phyloP scores from a whole-genome alignment of 2,329 filamentous ascomycete species.

The Cordyceps militaris region DNA sequence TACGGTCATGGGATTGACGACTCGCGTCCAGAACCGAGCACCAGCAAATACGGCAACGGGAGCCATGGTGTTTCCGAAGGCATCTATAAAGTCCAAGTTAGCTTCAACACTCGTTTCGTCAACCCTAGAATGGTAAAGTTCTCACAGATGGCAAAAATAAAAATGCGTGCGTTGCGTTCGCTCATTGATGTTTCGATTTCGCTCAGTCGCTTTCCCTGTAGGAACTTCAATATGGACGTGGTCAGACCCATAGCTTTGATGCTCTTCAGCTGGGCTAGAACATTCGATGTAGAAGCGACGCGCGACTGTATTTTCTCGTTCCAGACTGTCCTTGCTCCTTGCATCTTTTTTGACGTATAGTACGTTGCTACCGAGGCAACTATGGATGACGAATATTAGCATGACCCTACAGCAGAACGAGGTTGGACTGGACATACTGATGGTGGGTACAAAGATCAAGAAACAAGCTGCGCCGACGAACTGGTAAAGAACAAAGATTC shows the following conservation, averaged over 20 bases:
- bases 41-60: slow-evolving; percentile 7
- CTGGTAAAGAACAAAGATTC: slow-evolving; percentile 1
- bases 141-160: slow-evolving; percentile 1
- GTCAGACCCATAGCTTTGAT: slow-evolving; percentile 5
- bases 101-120: background rate
- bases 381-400: background rate
- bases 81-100: background rate
- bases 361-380: background rate
- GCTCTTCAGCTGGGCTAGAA: slow-evolving; percentile 1
- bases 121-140: background rate
- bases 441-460: background rate
- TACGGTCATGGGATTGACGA: background rate
- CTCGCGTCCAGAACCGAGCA: slow-evolving; percentile 6
- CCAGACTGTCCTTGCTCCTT: slow-evolving; percentile 1
- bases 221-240: background rate
- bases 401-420: background rate
- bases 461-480: slow-evolving; percentile 6
- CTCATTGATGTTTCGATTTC: slow-evolving; percentile 4
- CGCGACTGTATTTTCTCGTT: slow-evolving; percentile 2
- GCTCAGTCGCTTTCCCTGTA: background rate
- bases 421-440: background rate
- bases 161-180: slow-evolving; percentile 4
- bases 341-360: background rate
- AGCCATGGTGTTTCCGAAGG: background rate
- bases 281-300: background rate